Base-by-base conservation (phyloP, 306 rosid species). In the Lathyrus tuberosus region DNA sequence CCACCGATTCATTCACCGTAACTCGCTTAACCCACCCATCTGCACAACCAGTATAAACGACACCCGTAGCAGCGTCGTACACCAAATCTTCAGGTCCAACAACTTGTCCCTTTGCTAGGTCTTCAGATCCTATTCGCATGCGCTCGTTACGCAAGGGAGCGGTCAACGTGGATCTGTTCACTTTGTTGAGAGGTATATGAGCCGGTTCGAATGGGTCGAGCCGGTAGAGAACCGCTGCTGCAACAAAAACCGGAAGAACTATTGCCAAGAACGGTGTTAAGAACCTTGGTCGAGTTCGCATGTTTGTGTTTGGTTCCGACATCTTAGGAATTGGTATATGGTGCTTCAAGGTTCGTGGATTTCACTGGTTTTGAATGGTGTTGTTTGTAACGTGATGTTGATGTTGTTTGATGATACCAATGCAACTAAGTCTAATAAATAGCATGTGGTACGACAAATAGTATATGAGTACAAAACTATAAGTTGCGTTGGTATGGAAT, bases 1-100 rank as follows among this genome's bases (percentile, higher is more conserved):
- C 43, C 17, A 7, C 86, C 16, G 86, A 85, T 14, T 84, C 82
- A 57, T 78, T 83, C 57, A 82, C 24, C 15, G 67, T 82, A 17
- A 89, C 73, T 78, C 83, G 85, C 76, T 84, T 89, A 18, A 92
- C 49, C 98, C 96, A 92, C 70, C 96, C 95, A 37, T 88, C 92
- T 1, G 15, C 71, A 41, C 95, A 88, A 0, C 98, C 88, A 0
- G 96, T 86, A 72, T 92, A 89, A 48, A 92, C 22, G 10, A 88
- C 69, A 33, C 92, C 72, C 4, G 28, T 26, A 16, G 2, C 53
- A 1, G 81, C 35, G 38, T 89, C 86, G 14, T 82, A 86, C 13
- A 78, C 74, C 11, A 92, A 24, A 65, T 87, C 95, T 35, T 92
- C 91, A 0, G 91, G 84, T 2, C 72, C 88, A 18, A 0, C 5